These are phyloP conservation scores for Pseudogymnoascus pannorum DNA, from an alignment of 2,329 filamentous ascomycete species.

Conservation along the genomic window DNA sequence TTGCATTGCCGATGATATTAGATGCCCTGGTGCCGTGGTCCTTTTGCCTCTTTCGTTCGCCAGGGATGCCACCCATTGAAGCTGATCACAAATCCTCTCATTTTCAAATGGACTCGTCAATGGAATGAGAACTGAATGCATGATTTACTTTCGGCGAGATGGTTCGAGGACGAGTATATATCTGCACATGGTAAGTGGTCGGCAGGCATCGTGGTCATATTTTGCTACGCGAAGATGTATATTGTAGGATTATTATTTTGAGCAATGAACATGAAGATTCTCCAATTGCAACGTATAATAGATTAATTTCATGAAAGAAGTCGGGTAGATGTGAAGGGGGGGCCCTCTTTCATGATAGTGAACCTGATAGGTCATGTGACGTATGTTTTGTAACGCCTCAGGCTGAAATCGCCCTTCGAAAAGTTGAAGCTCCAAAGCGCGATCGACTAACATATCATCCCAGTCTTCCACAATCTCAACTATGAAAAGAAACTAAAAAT, in stretches of 20 bases:
- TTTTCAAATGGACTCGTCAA: not conserved
- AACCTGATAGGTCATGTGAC: constrained; percentile 3
- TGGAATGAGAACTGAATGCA: constrained; percentile 3
- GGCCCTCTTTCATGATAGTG: not conserved
- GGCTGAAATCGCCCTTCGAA: constrained; percentile 7
- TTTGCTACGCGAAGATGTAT: constrained; percentile 7
- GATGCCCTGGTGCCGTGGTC: not conserved
- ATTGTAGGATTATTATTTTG: constrained; percentile 6
- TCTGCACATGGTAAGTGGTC: constrained; percentile 7
- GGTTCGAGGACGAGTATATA: not conserved
- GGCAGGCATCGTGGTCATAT: not conserved
- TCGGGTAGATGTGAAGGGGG: not conserved
- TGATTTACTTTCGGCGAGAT: not conserved
- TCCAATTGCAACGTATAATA: not conserved
- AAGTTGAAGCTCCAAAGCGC: constrained; percentile 8
- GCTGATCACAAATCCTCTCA: not conserved
- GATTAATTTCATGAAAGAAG: not conserved
- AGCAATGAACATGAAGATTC: constrained; percentile 2
- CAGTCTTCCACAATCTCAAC: not conserved
- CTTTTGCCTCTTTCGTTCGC: not conserved
- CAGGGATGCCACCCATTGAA: not conserved
- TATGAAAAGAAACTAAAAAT: constrained; percentile 8
- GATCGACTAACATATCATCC: not conserved
- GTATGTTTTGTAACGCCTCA: constrained; percentile 8
- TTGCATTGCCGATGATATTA: not conserved